Evolutionary conservation across 2,329 filamentous ascomycete species (phyloP).

Genomic region (Emergomyces pasteurianus): DNA sequence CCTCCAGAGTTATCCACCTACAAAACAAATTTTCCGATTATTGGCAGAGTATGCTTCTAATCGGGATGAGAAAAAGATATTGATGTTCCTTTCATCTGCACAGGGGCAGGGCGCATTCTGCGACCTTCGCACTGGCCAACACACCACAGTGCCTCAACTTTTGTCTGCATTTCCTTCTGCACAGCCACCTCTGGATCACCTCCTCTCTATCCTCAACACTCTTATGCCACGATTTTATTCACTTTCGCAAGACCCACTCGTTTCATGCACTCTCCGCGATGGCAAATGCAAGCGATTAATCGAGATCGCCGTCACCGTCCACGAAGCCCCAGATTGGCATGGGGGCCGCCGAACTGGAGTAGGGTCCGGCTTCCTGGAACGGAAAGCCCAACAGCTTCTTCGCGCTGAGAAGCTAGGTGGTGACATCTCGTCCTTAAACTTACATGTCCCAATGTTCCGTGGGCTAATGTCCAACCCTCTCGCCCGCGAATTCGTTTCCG

Average conservation of each 20-base stretch:
- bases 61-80: constrained; percentile 74
- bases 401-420: constrained; percentile 51
- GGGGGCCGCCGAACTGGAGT: constrained; percentile 65
- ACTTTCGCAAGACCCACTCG: constrained; percentile 86
- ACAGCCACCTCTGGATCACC: constrained; percentile 70
- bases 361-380: constrained; percentile 86
- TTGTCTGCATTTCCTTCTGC: constrained; percentile 85
- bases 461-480: constrained; percentile 95
- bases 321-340: constrained; percentile 72
- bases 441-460: constrained; percentile 93
- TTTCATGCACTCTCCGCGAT: constrained; percentile 57
- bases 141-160: constrained; percentile 75
- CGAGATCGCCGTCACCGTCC: constrained; percentile 93
- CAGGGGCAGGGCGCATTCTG: constrained; percentile 91
- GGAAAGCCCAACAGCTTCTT: constrained; percentile 62
- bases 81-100: constrained; percentile 72
- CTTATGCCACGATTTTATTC: constrained; percentile 99
- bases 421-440: constrained; percentile 40
- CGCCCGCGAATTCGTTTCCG: constrained; percentile 78
- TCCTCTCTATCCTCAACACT: constrained; percentile 69
- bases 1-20: constrained; percentile 83
- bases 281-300: constrained; percentile 66
- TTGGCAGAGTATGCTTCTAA: constrained; percentile 75
- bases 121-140: constrained; percentile 79
- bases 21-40: constrained; percentile 72